Evolutionary conservation across 1,284 basidiomycete genomes (phyloP), one percentile per base, ranked within the genome.

Genomic region (Naganishia albida): DNA sequence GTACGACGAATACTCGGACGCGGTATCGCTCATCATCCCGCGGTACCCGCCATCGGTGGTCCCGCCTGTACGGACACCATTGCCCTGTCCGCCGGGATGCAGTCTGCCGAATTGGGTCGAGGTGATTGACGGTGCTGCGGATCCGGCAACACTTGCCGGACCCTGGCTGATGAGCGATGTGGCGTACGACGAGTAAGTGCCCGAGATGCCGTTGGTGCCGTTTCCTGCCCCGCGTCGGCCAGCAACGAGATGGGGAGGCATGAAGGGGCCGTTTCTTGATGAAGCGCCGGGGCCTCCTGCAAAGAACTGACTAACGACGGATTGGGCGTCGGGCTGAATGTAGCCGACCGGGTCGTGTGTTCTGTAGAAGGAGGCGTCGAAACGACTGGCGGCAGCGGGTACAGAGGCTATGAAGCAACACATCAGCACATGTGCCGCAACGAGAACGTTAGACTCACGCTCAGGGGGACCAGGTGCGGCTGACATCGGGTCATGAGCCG

Each of bases 261-360:
- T 85, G 82, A 43, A 87, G 84, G 76, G 89, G 48, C 87, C 85
- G 63, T 65, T 63, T 43, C 65, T 81, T 30, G 86, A 7, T 73
- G 83, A 42, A 85, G 82, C 74, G 93, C 93, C 80, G 91, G 85
- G 1, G 93, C 93, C 57, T 96, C 81, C 23, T 90, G 90, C 10
- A 91, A 93, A 2, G 89, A 88, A 75, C 78, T 96, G 94, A 7
- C 93, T 95, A 64, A 92, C 88, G 42, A 96, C 84, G 6, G 93
- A 95, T 76, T 95, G 93, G 15, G 88, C 90, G 73, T 98, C 95
- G 20, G 91, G 91, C 1, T 94, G 93, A 69, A 98, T 95, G 77
- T 94, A 97, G 8, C 90, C 87, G 67, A 97, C 84, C 0, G 93
- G 86, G 75, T 97, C 94, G 79, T 98, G 94, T 0, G 91, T 93